phyloP scores from a whole-genome alignment of 2,329 filamentous ascomycete species.

The Ceratocystis cacaofunesta region DNA sequence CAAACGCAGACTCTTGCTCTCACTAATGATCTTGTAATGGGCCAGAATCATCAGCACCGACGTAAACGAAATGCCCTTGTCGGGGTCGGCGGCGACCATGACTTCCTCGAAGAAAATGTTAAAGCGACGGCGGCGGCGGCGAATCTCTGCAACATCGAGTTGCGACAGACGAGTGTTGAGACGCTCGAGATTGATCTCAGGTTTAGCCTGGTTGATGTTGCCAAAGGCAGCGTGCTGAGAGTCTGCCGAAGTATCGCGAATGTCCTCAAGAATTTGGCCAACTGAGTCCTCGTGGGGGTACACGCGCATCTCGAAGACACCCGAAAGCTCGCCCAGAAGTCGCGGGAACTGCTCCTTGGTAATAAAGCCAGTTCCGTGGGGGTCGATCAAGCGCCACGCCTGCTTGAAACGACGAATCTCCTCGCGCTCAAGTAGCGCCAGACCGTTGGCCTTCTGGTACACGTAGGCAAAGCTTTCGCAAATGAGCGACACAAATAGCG shows the following conservation, averaged over 20 bases:
- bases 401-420: slow-evolving; percentile 96
- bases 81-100: slow-evolving; percentile 78
- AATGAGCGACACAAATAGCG: slow-evolving; percentile 93
- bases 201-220: slow-evolving; percentile 35
- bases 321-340: slow-evolving; percentile 79
- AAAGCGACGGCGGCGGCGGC: slow-evolving; percentile 60
- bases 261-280: slow-evolving; percentile 70
- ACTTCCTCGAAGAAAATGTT: slow-evolving; percentile 97
- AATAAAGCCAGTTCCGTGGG: slow-evolving; percentile 81
- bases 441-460: slow-evolving; percentile 88
- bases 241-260: slow-evolving; percentile 43
- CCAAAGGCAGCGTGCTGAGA: slow-evolving; percentile 37
- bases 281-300: slow-evolving; percentile 87
- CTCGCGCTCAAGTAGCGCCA: slow-evolving; percentile 77
- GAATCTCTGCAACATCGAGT: slow-evolving; percentile 63
- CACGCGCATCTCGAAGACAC: slow-evolving; percentile 92
- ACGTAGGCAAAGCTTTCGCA: slow-evolving; percentile 99
- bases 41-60: slow-evolving; percentile 88
- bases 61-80: slow-evolving; percentile 81
- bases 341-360: slow-evolving; percentile 78
- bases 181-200: slow-evolving; percentile 56
- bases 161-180: slow-evolving; percentile 57
- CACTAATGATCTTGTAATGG: slow-evolving; percentile 96
- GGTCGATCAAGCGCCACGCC: slow-evolving; percentile 92
- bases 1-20: slow-evolving; percentile 87